Base-by-base conservation (phyloP, 805 yeast species). In the Cyberlindnera meyerae region DNA sequence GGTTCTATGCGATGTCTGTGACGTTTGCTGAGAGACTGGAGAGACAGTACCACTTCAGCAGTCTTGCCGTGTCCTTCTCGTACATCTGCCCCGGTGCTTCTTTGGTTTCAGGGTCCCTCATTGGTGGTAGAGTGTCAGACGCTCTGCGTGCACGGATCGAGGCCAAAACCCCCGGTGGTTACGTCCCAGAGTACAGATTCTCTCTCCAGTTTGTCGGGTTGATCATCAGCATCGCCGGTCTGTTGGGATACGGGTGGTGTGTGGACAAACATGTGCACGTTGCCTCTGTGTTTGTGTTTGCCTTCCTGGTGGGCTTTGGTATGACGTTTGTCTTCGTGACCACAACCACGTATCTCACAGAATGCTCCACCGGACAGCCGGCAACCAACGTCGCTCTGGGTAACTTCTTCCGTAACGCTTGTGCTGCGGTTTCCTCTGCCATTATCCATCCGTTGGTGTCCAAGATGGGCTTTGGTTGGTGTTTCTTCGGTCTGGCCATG, bases 271-370 rank as follows among this genome's bases (percentile, higher is more conserved):
- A 60, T 11, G 58, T 59, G 13, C 68, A 61, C 34, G 57, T 70
- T 24, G 65, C 54, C 0, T 43, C 65, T 6, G 60, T 72, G 4
- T 64, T 70, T 35, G 59, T 70, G 5, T 68, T 69, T 41, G 54
- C 71, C 0, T 72, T 70, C 40, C 48, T 73, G 5, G 58, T 61
- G 21, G 77, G 77, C 0, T 70, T 71, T 47, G 79, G 79, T 1
- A 63, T 73, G 63, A 70, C 79, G 0, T 74, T 77, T 71, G 70
- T 72, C 21, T 71, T 73, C 41, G 70, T 71, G 15, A 66, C 73
- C 0, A 70, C 70, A 4, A 73, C 75, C 41, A 71, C 80, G 0
- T 75, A 74, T 48, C 49, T 74, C 33, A 67, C 77, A 1, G 80
- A 75, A 42, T 60, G 73, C 26, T 59, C 71, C 11, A 59, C 68